Percentiles rank a stretch among this genome's conserved stretches.
Evolutionary conservation across 768 basidiomycete species (phyloP).

Genomic region (Cantharellus cinnabarinus): DNA sequence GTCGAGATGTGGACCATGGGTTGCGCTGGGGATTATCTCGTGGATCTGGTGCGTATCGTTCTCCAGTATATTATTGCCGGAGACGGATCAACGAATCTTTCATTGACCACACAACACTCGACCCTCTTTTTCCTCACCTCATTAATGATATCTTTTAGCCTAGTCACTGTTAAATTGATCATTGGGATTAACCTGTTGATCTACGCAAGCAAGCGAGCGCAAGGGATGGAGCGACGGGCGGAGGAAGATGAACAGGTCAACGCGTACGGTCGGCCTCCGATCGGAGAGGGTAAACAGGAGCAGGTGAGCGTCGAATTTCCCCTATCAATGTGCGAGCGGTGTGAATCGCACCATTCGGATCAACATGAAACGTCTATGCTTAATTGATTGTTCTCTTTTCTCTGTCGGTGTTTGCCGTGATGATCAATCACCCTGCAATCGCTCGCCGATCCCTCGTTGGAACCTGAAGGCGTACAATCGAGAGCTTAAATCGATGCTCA

Average conservation of each 20-base stretch:
- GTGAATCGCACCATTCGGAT: background rate
- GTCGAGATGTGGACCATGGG: conserved; percentile 22
- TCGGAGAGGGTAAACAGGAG: conserved; percentile 80
- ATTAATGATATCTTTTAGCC: conserved; percentile 22
- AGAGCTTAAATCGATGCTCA: conserved; percentile 51
- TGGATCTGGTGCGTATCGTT: conserved; percentile 58
- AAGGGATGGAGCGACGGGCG: conserved; percentile 53
- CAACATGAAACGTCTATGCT: too few relatives aligned
- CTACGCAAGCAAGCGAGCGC: conserved; percentile 54
- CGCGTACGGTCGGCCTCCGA: conserved; percentile 74
- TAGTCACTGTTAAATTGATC: conserved; percentile 78
- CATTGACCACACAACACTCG: background rate
- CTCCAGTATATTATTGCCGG: background rate
- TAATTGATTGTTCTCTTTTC: too few relatives aligned
- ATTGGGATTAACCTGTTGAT: conserved; percentile 73
- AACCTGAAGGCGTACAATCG: conserved; percentile 51
- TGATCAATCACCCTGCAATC: background rate
- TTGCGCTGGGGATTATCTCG: conserved; percentile 37
- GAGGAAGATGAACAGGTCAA: conserved; percentile 59
- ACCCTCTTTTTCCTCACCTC: background rate
- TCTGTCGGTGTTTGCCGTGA: too few relatives aligned
- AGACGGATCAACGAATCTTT: too few relatives aligned
- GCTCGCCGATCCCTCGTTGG: background rate
- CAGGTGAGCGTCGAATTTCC: conserved; percentile 26
- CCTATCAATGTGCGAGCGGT: background rate